Evolutionary conservation across 129 eudicot species (phyloP).

Genomic region (Gnaphalium uliginosum): DNA sequence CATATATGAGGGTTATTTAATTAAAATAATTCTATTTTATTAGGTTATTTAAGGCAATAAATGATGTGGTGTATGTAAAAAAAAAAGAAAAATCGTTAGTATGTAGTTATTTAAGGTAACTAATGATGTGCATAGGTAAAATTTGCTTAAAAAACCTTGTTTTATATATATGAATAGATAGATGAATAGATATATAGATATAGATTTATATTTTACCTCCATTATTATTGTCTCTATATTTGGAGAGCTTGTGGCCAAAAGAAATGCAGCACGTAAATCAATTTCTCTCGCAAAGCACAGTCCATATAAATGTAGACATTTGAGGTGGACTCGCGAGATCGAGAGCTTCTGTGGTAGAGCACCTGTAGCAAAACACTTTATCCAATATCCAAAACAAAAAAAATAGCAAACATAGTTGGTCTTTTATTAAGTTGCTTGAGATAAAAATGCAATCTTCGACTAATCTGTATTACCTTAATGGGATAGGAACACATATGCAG

Average conservation of each 20-base stretch:
- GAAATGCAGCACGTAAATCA: conserved; percentile 16
- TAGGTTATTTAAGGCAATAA: no score
- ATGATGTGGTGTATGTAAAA: no score
- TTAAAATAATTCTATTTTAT: no score
- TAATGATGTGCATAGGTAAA: no score
- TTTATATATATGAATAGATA: no score
- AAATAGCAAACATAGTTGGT: not conserved
- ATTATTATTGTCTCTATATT: conserved; percentile 9
- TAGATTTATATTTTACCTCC: not conserved
- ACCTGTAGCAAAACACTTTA: conserved; percentile 35
- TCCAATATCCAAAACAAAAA: not conserved
- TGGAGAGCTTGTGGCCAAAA: conserved; percentile 29
- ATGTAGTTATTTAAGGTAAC: no score
- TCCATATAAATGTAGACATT: conserved; percentile 7
- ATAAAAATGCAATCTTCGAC: not conserved
- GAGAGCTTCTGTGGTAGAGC: conserved; percentile 19
- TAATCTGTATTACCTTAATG: conserved; percentile 6
- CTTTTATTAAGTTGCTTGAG: not conserved
- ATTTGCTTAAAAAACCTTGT: no score
- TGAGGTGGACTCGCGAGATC: conserved; percentile 8
- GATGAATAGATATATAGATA: not conserved
- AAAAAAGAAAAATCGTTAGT: no score
- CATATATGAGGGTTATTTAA: no score
- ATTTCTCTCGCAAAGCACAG: conserved; percentile 27
- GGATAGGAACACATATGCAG: conserved; percentile 22